Conservation (phyloP, 2,329 filamentous ascomycete genomes). For the Hansfordia pulvinata region DNA sequence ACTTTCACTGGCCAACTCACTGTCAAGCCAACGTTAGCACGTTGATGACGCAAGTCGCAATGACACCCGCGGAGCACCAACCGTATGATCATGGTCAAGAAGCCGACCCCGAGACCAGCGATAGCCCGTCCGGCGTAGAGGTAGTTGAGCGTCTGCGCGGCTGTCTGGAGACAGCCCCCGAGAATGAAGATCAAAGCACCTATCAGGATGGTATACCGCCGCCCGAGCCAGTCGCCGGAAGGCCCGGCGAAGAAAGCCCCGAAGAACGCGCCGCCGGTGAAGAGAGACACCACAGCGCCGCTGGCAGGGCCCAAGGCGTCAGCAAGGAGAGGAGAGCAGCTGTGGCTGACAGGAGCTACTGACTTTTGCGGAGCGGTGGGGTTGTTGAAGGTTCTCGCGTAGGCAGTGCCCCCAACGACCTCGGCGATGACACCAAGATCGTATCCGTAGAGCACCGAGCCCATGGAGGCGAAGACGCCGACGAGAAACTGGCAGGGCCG, state of each 20-base stretch:
- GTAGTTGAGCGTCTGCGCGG: constrained; percentile 40
- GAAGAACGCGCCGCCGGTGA: constrained; percentile 57
- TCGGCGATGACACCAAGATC: constrained; percentile 39
- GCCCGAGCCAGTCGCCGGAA: constrained; percentile 42
- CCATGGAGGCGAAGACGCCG: constrained; percentile 39
- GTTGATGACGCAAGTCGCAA: constrained; percentile 27
- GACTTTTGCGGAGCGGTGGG: constrained; percentile 22
- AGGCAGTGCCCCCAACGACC: constrained; percentile 34
- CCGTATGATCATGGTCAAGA: constrained; percentile 26
- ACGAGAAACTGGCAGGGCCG: constrained; percentile 28
- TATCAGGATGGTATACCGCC: constrained; percentile 54
- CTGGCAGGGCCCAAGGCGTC: constrained; percentile 19
- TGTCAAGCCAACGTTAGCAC: constrained; percentile 8
- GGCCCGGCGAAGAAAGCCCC: constrained; percentile 46
- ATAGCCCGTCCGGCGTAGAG: constrained; percentile 59
- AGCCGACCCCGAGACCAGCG: constrained; percentile 47
- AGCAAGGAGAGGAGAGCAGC: constrained; percentile 3
- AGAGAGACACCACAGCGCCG: constrained; percentile 63
- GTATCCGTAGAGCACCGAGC: constrained; percentile 40
- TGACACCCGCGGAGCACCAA: constrained; percentile 6
- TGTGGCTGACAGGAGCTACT: constrained; percentile 4
- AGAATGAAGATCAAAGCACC: constrained; percentile 60
- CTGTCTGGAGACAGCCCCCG: constrained; percentile 62
- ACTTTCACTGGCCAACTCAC: too few relatives aligned
- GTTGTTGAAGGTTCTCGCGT: constrained; percentile 24